phyloP scores from a whole-genome alignment of 73 alveolate species.

The Paramecium pentaurelia region DNA sequence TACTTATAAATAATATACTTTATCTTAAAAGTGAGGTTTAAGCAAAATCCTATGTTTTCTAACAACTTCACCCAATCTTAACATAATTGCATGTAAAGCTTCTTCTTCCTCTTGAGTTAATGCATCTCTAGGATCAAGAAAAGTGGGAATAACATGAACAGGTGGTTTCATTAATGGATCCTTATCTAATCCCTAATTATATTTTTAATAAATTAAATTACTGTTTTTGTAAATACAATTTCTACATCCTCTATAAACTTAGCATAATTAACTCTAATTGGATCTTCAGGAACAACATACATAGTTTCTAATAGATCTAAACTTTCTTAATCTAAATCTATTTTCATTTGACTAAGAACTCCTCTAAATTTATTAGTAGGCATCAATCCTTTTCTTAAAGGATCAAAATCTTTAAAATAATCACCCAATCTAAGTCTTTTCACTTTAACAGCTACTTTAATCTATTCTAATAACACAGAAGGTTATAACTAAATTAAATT shows the following conservation, averaged over 20 bases:
- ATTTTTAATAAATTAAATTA: neutral
- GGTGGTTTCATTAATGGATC: slow-evolving; percentile 78
- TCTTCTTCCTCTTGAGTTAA: slow-evolving; percentile 82
- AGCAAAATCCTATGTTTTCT: slow-evolving; percentile 78
- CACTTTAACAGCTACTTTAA: slow-evolving; percentile 83
- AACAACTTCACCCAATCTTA: slow-evolving; percentile 82
- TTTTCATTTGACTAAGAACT: slow-evolving; percentile 78
- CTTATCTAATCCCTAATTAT: slow-evolving; percentile 79
- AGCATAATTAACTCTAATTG: slow-evolving; percentile 76
- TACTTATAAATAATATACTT: slow-evolving; percentile 30
- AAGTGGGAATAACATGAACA: slow-evolving; percentile 75
- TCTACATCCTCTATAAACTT: slow-evolving; percentile 87
- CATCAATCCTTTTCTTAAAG: slow-evolving; percentile 89
- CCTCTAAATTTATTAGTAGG: slow-evolving; percentile 87
- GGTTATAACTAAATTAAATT: slow-evolving; percentile 48
- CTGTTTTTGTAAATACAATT: slow-evolving; percentile 78
- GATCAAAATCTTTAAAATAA: slow-evolving; percentile 90
- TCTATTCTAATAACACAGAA: slow-evolving; percentile 69
- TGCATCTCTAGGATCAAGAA: slow-evolving; percentile 91
- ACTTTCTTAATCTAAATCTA: slow-evolving; percentile 78
- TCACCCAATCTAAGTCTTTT: slow-evolving; percentile 92
- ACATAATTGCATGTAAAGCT: slow-evolving; percentile 74
- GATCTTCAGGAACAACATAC: slow-evolving; percentile 76
- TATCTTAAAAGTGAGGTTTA: slow-evolving; percentile 92
- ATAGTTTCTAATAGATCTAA: slow-evolving; percentile 72